Evolutionary conservation across 257 asterid species (phyloP).

Genomic region (Primulina tabacum): DNA sequence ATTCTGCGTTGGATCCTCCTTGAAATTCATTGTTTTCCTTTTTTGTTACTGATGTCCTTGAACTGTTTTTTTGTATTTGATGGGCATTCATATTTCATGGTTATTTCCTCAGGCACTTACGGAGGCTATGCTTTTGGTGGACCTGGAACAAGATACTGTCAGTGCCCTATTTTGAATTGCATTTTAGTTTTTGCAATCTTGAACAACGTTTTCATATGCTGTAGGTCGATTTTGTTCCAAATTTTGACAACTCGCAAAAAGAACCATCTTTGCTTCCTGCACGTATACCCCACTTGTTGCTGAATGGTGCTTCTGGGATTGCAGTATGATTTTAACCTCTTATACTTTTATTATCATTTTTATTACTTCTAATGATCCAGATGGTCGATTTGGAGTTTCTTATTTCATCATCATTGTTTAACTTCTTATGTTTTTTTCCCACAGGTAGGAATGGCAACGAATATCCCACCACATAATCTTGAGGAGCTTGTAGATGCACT

Average conservation of each 20-base stretch:
- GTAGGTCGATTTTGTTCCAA: slow-evolving; percentile 96
- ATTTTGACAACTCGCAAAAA: slow-evolving; percentile 91
- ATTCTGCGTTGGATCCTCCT: not conserved
- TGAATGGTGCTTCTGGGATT: slow-evolving; percentile 97
- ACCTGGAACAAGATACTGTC: slow-evolving; percentile 86
- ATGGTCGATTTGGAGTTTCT: slow-evolving; percentile 10
- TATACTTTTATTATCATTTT: slow-evolving; percentile 8
- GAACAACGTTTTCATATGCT: slow-evolving; percentile 22
- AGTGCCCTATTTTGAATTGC: slow-evolving; percentile 28
- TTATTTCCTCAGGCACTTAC: slow-evolving; percentile 70
- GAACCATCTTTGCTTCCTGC: slow-evolving; percentile 99
- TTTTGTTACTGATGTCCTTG: not conserved
- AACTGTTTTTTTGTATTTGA: slow-evolving; percentile 15
- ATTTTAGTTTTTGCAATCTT: slow-evolving; percentile 24
- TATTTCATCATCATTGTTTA: not conserved
- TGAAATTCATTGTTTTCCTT: not conserved
- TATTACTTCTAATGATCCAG: slow-evolving; percentile 4
- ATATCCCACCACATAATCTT: slow-evolving; percentile 97
- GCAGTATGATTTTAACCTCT: slow-evolving; percentile 57
- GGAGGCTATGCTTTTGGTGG: slow-evolving; percentile 91
- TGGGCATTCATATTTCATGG: slow-evolving; percentile 15
- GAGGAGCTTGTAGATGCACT: slow-evolving; percentile 97
- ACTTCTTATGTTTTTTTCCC: slow-evolving; percentile 22
- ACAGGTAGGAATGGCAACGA: slow-evolving; percentile 99
- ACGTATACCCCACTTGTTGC: slow-evolving; percentile 75